Evolutionary conservation across 2,329 filamentous ascomycete species (phyloP).

Genomic region (Pyricularia sp.): DNA sequence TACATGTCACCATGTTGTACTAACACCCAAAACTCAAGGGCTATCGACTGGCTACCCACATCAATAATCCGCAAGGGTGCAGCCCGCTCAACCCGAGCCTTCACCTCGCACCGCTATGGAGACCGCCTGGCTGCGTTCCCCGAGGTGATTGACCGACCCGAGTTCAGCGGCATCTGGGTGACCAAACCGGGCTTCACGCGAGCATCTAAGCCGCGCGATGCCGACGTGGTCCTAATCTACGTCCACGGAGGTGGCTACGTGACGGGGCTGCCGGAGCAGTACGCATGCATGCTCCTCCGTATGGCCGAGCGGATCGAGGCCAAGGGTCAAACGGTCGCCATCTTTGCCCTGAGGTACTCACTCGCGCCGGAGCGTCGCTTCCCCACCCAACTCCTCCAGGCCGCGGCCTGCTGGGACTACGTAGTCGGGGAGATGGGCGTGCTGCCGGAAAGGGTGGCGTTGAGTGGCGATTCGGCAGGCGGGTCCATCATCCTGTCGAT

Average conservation of each 20-base stretch:
- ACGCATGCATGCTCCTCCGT: neutral
- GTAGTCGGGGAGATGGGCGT: neutral
- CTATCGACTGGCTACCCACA: neutral
- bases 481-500: neutral
- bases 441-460: neutral
- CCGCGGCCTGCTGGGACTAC: neutral
- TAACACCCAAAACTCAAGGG: neutral
- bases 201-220: neutral
- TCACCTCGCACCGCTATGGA: neutral
- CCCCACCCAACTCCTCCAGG: neutral
- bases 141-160: neutral
- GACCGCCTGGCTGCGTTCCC: neutral
- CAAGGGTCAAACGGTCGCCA: neutral
- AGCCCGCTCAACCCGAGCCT: neutral
- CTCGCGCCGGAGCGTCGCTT: neutral
- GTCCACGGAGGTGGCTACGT: constrained; percentile 2
- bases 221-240: neutral
- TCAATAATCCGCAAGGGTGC: neutral
- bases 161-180: constrained; percentile 3
- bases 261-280: neutral
- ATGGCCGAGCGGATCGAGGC: neutral
- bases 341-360: neutral
- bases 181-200: constrained; percentile 1
- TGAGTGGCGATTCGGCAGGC: neutral
- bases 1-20: neutral